phyloP scores from a whole-genome alignment of 2,329 filamentous ascomycete species.

The Pseudocercospora fuligena region DNA sequence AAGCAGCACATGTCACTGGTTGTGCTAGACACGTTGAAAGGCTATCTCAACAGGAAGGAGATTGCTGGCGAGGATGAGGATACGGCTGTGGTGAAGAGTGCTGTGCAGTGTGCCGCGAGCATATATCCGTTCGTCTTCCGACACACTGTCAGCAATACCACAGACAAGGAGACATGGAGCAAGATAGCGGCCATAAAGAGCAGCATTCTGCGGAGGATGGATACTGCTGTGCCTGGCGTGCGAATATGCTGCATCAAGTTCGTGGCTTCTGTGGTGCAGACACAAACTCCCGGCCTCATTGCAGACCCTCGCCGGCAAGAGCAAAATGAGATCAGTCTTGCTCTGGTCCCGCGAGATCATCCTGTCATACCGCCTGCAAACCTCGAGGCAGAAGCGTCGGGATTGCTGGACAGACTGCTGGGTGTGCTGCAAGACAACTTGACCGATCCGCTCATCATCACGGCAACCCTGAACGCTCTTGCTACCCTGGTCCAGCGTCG shows the following conservation, averaged over 20 bases:
- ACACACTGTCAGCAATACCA: constrained; percentile 87
- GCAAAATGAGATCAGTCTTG: constrained; percentile 81
- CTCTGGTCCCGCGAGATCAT: constrained; percentile 83
- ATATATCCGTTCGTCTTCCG: constrained; percentile 90
- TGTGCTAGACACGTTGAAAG: constrained; percentile 74
- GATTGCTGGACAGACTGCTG: constrained; percentile 86
- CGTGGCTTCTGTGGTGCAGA: constrained; percentile 87
- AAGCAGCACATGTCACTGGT: constrained; percentile 74
- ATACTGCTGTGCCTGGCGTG: constrained; percentile 73
- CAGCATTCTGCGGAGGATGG: constrained; percentile 87
- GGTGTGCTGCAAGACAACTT: constrained; percentile 79
- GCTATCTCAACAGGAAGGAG: constrained; percentile 54
- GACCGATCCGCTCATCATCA: constrained; percentile 86
- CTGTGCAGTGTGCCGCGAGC: constrained; percentile 86
- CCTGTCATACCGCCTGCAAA: constrained; percentile 76
- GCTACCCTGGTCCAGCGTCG: constrained; percentile 81
- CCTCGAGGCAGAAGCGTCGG: constrained; percentile 90
- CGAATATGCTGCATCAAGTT: constrained; percentile 98
- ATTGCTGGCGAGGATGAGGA: constrained; percentile 68
- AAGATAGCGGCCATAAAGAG: constrained; percentile 87
- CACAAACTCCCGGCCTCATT: constrained; percentile 83
- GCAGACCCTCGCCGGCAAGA: constrained; percentile 81
- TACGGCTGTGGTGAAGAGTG: constrained; percentile 77
- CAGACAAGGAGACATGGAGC: constrained; percentile 83
- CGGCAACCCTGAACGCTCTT: constrained; percentile 88